phyloP scores from a whole-genome alignment of 179 eudicot species.

The Beta macrorhiza region DNA sequence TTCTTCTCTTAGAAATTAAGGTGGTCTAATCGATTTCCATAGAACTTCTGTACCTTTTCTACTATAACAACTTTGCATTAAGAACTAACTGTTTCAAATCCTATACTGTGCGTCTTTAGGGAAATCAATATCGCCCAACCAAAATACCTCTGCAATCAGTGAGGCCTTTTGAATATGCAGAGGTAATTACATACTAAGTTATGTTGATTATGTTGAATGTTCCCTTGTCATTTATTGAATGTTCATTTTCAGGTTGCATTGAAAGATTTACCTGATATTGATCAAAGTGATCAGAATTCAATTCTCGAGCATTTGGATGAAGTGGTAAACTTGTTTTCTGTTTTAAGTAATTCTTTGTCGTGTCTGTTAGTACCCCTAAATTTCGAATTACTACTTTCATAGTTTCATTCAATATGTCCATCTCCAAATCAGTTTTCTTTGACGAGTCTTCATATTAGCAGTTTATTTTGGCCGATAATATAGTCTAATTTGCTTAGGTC shows the following conservation, averaged over 20 bases:
- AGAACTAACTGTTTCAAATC: background rate
- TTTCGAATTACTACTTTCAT: background rate
- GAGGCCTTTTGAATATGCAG: slow-evolving; percentile 92
- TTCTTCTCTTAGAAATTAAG: slow-evolving; percentile 95
- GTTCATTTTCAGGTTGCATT: slow-evolving; percentile 61
- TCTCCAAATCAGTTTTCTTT: background rate
- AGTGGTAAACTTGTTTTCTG: slow-evolving; percentile 52
- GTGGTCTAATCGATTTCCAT: slow-evolving; percentile 34
- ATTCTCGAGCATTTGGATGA: slow-evolving; percentile 90
- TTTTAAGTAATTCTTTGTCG: background rate
- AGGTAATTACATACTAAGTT: slow-evolving; percentile 46
- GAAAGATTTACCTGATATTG: slow-evolving; percentile 79
- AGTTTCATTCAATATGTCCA: background rate
- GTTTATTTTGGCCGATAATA: slow-evolving; percentile 22
- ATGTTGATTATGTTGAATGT: slow-evolving; percentile 11
- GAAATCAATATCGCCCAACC: slow-evolving; percentile 97
- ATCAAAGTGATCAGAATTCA: slow-evolving; percentile 89
- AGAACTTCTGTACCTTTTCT: slow-evolving; percentile 11
- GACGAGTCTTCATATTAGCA: slow-evolving; percentile 8
- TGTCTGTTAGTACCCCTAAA: slow-evolving; percentile 2
- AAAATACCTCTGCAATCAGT: slow-evolving; percentile 93
- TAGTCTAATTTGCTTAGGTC: slow-evolving; percentile 48
- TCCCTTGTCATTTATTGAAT: slow-evolving; percentile 4
- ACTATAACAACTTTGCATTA: background rate
- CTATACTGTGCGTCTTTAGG: slow-evolving; percentile 46